A percentile compares a stretch with the other conserved stretches of the same genome.
Evolutionary conservation across 164 flowering plant species (phyloP).

Genomic region (Vitis rupestris): DNA sequence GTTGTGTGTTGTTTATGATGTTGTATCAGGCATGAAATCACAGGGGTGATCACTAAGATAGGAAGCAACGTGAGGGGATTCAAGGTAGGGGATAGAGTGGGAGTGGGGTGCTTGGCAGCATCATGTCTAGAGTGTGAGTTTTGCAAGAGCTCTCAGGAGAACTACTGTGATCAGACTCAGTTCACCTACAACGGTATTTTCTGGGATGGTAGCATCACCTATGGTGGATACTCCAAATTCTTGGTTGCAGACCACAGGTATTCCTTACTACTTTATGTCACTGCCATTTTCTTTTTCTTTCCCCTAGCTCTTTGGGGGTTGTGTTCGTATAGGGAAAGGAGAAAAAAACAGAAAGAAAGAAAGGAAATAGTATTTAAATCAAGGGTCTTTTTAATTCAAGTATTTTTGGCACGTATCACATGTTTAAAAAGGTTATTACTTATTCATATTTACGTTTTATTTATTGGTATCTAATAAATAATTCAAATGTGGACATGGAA

Average conservation of each 20-base stretch:
- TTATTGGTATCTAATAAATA: too few relatives aligned
- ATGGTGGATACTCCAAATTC: slow-evolving; percentile 77
- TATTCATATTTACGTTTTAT: too few relatives aligned
- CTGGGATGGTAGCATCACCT: slow-evolving; percentile 84
- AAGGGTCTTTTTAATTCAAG: too few relatives aligned
- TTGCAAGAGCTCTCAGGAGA: slow-evolving; percentile 48
- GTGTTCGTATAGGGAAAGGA: too few relatives aligned
- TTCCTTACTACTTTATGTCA: not conserved
- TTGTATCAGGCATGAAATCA: slow-evolving; percentile 57
- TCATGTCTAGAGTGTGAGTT: slow-evolving; percentile 60
- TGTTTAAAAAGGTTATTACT: too few relatives aligned
- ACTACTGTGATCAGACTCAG: slow-evolving; percentile 57
- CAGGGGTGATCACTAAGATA: slow-evolving; percentile 51
- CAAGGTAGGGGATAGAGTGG: slow-evolving; percentile 60
- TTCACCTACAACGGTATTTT: slow-evolving; percentile 60
- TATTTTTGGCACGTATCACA: too few relatives aligned
- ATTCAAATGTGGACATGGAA: too few relatives aligned
- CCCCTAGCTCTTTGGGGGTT: too few relatives aligned
- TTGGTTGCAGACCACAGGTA: slow-evolving; percentile 67
- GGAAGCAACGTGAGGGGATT: slow-evolving; percentile 56
- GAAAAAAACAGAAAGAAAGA: too few relatives aligned
- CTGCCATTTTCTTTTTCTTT: not conserved
- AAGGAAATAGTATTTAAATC: too few relatives aligned
- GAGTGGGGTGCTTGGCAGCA: slow-evolving; percentile 65
- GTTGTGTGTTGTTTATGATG: too few relatives aligned